Evolutionary conservation across 305 asterid species (phyloP).

Genomic region (Rubia tinctorum): DNA sequence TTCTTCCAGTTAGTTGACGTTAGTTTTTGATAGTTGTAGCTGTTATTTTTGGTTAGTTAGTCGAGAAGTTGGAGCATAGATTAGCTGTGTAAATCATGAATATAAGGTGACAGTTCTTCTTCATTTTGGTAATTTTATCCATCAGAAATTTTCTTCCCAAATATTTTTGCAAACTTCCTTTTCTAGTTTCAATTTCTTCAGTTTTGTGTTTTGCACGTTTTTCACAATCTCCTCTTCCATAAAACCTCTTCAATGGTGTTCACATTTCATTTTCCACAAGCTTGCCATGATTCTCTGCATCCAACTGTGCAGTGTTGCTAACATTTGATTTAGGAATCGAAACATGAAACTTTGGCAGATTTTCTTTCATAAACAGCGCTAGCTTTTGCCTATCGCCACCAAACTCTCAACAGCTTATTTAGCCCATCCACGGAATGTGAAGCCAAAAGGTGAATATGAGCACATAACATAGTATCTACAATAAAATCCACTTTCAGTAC

Average conservation of each 20-base stretch:
- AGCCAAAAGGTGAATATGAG: conserved; percentile 42
- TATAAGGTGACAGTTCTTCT: too few species aligned
- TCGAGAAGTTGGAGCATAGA: too few species aligned
- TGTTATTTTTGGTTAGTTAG: too few species aligned
- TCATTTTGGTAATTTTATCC: too few species aligned
- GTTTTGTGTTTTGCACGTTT: too few species aligned
- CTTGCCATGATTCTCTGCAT: conserved; percentile 51
- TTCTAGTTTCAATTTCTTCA: too few species aligned
- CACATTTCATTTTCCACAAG: conserved; percentile 62
- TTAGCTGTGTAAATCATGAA: too few species aligned
- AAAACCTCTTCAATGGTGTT: conserved; percentile 61
- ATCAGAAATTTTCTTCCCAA: too few species aligned
- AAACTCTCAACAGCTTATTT: conserved; percentile 50
- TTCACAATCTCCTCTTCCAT: conserved; percentile 74
- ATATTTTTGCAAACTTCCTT: too few species aligned
- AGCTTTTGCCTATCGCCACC: conserved; percentile 43
- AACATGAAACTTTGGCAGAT: conserved; percentile 46
- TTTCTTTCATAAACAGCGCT: conserved; percentile 42
- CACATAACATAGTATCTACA: conserved; percentile 34
- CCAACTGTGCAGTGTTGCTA: conserved; percentile 22
- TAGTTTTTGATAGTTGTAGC: too few species aligned
- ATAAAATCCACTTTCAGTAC: conserved; percentile 46
- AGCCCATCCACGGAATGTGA: conserved; percentile 62
- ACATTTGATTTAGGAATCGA: conserved; percentile 49
- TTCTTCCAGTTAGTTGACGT: too few species aligned